Percentiles rank a stretch among this genome's conserved stretches.
phyloP scores from a whole-genome alignment of 257 asterid genomes.

The Cinchona pubescens region DNA sequence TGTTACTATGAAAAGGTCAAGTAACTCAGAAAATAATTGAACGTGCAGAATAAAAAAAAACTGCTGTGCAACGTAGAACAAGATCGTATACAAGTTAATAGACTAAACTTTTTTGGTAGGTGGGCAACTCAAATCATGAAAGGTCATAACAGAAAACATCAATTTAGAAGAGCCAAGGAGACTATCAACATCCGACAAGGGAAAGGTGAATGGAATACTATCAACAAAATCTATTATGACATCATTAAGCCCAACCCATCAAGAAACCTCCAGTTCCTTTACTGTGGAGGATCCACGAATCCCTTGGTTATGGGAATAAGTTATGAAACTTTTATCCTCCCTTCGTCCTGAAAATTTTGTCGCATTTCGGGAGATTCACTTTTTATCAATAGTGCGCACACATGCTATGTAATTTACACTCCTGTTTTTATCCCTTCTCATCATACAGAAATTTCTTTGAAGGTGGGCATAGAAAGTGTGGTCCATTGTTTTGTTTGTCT shows the following conservation, averaged over 20 bases:
- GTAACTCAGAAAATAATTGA: slow-evolving; percentile 8
- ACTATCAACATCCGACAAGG: not conserved
- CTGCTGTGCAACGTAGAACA: not conserved
- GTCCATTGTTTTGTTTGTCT: too few relatives aligned
- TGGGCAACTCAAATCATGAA: not conserved
- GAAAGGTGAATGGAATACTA: not conserved
- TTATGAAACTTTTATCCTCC: too few relatives aligned
- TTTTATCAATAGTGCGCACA: too few relatives aligned
- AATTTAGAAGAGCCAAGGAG: not conserved
- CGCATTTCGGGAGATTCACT: too few relatives aligned
- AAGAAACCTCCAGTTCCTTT: too few relatives aligned
- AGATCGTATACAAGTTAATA: not conserved
- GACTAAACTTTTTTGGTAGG: not conserved
- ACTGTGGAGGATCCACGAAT: not conserved
- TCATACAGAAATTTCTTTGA: too few relatives aligned
- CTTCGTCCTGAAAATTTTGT: too few relatives aligned
- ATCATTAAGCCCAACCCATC: too few relatives aligned
- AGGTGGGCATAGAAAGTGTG: too few relatives aligned
- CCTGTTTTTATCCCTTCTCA: too few relatives aligned
- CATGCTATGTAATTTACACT: too few relatives aligned
- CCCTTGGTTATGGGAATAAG: not conserved
- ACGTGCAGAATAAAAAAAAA: not conserved
- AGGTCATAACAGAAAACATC: not conserved
- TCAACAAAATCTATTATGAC: too few relatives aligned
- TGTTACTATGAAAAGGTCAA: slow-evolving; percentile 2